phyloP scores from a whole-genome alignment of 352 stramenopile genomes.

The Blastocystis sp. region DNA sequence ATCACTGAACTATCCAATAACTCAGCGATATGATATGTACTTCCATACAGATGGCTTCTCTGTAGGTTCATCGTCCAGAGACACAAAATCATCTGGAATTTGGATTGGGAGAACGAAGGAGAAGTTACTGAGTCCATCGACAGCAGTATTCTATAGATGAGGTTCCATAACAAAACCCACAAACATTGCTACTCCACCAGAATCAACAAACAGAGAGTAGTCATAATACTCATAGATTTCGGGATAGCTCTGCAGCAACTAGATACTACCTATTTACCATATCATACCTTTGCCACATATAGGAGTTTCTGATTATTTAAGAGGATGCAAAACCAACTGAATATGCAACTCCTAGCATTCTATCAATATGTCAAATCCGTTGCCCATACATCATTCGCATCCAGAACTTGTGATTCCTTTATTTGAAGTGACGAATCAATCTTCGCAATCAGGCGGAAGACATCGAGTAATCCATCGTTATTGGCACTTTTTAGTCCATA shows the following conservation, averaged over 20 bases:
- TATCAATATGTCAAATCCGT: neutral
- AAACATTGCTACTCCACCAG: neutral
- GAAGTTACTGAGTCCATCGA: neutral
- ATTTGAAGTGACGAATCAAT: neutral
- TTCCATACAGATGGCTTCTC: neutral
- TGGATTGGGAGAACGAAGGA: neutral
- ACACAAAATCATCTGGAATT: neutral
- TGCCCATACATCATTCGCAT: neutral
- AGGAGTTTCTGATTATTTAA: neutral
- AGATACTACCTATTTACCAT: neutral
- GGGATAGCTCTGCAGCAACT: neutral
- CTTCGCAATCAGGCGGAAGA: neutral
- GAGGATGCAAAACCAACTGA: neutral
- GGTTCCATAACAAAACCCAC: neutral
- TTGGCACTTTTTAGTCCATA: neutral
- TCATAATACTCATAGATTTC: neutral
- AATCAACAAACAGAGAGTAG: slow-evolving; percentile 10
- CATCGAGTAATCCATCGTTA: neutral
- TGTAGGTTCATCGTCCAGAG: no score
- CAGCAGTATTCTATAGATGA: neutral
- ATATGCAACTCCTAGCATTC: neutral
- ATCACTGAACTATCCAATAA: neutral
- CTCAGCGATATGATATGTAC: neutral
- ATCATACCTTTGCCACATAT: neutral
- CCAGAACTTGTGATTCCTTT: neutral